Evolutionary conservation across 441 rosid genomes (phyloP).

Genomic region (Eruca vesicaria): DNA sequence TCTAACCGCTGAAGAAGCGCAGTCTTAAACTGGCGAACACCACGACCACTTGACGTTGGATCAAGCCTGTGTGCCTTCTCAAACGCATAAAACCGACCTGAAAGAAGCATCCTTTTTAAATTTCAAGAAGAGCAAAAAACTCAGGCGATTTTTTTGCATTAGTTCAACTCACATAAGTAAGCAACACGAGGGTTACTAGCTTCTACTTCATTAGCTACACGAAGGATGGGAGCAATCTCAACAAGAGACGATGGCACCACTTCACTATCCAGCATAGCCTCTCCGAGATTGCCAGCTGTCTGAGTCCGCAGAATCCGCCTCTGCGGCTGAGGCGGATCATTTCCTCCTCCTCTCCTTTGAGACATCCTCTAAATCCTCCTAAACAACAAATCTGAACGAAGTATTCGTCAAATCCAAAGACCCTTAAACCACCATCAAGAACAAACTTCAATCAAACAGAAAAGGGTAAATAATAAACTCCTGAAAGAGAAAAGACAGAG

Average conservation of each 20-base stretch:
- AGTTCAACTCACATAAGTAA: constrained; percentile 61
- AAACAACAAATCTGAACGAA: constrained; percentile 9
- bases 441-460: neutral
- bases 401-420: constrained; percentile 1
- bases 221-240: constrained; percentile 79
- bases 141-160: neutral
- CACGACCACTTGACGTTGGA: constrained; percentile 85
- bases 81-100: constrained; percentile 77
- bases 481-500: neutral
- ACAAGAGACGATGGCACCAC: constrained; percentile 76
- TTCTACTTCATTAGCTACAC: constrained; percentile 85
- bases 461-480: neutral
- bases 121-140: constrained; percentile 4
- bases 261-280: constrained; percentile 65
- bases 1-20: constrained; percentile 72
- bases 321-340: constrained; percentile 44
- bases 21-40: constrained; percentile 80
- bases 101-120: constrained; percentile 22
- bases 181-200: constrained; percentile 69
- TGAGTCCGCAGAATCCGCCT: constrained; percentile 63
- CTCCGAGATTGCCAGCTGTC: constrained; percentile 59
- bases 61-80: constrained; percentile 69
- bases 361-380: constrained; percentile 36
- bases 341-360: constrained; percentile 50
- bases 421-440: neutral